Evolutionary conservation across 2,329 filamentous ascomycete genomes (phyloP), one percentile per base, ranked within the genome.

Genomic region (Exophiala spinifera): DNA sequence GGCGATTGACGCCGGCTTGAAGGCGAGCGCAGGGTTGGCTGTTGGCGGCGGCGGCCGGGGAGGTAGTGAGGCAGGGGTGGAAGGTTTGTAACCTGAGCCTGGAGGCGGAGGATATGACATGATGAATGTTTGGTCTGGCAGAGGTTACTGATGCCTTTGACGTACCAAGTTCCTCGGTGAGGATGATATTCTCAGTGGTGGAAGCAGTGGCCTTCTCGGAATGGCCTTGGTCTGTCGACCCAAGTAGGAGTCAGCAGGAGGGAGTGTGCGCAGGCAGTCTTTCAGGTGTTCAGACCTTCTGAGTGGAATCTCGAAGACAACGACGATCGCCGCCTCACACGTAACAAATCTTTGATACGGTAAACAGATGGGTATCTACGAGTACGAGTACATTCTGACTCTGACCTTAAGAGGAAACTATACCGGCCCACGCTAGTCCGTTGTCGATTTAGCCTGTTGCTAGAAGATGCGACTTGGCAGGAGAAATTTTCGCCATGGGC

Each of bases 91-190:
- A 80, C 88, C 88, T 89, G 89, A 76, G 80, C 88, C 88, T 89
- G 89, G 87, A 87, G 87, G 87, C 70, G 86, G 86, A 74, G 88
- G 86, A 81, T 89, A 89, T 75, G 88, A 86, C 89, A 92, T 92
- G 76, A 77, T 79, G 76, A 78, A 76, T 66, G 72, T 70, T 63
- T 66, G 68, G 66, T 68, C 72, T 67, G 67, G 47, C 11, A 62
- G 31, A 21, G 36, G 45, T 54, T 51, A 50, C 53, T 56, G 58
- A 49, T 58, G 39, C 47, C 44, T 25, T n/a, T 44, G 37, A 60
- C 57, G 57, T 60, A 60, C 57, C 57, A 55, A 49, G 47, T 25
- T 45, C 56, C 51, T 54, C 46, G 20, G 13, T 19, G 49, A 55
- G 52, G 49, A 45, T 25, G 37, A 23, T 23, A 8, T 23, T 23